A percentile compares a stretch with the other conserved stretches of the same genome.
These are phyloP conservation scores for Chimonanthus salicifolius DNA, from an alignment of 164 flowering plant species.

Conservation along the genomic window DNA sequence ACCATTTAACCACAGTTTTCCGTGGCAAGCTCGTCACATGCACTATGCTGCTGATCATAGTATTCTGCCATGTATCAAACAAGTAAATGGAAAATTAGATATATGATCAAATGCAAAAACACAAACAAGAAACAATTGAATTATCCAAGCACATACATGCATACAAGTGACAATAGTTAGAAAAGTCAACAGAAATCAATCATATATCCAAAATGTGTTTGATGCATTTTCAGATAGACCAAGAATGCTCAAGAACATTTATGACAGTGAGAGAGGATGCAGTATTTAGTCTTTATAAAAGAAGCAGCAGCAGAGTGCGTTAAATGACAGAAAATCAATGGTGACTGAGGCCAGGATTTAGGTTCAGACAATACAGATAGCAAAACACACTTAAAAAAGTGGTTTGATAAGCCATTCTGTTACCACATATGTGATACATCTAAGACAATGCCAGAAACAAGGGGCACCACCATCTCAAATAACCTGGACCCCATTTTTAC, in stretches of 20 bases:
- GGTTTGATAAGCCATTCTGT: no score
- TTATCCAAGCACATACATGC: background rate
- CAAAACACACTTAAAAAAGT: no score
- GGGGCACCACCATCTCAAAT: no score
- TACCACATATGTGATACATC: no score
- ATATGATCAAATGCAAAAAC: background rate
- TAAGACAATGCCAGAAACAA: no score
- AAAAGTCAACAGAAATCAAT: no score
- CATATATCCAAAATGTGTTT: background rate
- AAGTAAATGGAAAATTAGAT: background rate
- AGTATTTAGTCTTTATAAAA: no score
- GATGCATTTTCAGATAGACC: background rate
- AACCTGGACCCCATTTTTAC: no score
- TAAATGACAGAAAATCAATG: no score
- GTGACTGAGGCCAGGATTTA: no score
- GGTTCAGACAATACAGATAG: no score
- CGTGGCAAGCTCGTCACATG: constrained; percentile 84
- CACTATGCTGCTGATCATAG: constrained; percentile 71
- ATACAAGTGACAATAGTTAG: background rate
- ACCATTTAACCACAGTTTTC: constrained; percentile 76
- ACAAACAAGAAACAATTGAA: background rate
- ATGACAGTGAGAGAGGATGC: background rate
- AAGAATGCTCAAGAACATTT: background rate
- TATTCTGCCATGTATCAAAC: constrained; percentile 19
- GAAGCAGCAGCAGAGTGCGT: no score